These are phyloP conservation scores for Plasmodium knowlesi DNA, from an alignment of 169 alveolate genomes.

Conservation along the genomic window DNA sequence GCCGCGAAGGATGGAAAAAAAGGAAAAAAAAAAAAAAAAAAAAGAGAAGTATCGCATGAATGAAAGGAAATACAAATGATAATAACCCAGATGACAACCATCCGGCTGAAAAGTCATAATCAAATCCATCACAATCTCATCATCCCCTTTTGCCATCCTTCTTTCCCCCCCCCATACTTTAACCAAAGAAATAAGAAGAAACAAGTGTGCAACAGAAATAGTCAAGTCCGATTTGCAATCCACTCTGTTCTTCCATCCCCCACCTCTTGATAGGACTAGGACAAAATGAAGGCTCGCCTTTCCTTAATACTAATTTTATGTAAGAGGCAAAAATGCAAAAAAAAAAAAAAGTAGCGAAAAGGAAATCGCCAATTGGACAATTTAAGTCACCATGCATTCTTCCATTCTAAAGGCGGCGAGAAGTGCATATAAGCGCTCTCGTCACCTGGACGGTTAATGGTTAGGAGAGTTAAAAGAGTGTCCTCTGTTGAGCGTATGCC, in stretches of 20 bases:
- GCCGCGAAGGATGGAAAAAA: background rate
- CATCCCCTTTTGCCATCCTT: background rate
- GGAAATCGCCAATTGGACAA: background rate
- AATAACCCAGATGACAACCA: background rate
- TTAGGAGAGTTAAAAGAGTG: background rate
- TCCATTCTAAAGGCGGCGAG: background rate
- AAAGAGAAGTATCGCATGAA: background rate
- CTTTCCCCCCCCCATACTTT: background rate
- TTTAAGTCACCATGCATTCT: background rate
- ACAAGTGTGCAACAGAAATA: background rate
- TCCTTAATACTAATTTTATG: slow-evolving; percentile 32
- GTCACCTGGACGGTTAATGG: background rate
- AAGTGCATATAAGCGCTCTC: background rate
- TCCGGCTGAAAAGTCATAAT: background rate
- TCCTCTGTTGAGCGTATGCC: background rate
- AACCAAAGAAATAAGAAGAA: background rate
- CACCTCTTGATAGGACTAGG: background rate
- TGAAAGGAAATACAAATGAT: background rate
- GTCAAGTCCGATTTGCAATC: background rate
- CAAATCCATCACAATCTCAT: background rate
- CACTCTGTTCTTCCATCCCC: background rate
- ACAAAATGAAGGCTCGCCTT: slow-evolving; percentile 21
- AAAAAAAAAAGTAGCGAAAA: background rate
- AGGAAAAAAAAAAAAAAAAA: background rate
- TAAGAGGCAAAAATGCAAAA: slow-evolving; percentile 4